Conservation (phyloP, 495 filamentous ascomycete species). For the Copromyces sp. region DNA sequence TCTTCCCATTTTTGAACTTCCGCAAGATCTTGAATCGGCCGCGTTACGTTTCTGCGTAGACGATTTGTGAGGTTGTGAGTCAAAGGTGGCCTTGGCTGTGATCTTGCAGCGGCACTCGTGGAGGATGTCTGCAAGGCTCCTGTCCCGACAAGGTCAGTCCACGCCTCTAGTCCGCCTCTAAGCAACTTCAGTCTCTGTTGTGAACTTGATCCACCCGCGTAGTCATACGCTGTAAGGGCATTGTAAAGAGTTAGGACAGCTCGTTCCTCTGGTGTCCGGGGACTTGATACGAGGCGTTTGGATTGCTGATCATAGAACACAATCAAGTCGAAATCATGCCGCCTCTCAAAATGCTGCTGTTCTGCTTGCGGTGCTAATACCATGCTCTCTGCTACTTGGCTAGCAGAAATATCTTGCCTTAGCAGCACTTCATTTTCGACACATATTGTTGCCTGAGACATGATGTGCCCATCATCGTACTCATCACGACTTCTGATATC, state of each 20-base stretch:
- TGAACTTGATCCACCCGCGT: slow-evolving; percentile 48
- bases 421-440: slow-evolving; percentile 72
- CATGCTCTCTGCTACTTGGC: slow-evolving; percentile 72
- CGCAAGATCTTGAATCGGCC: slow-evolving; percentile 23
- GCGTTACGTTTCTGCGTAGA: slow-evolving; percentile 14
- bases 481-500: slow-evolving; percentile 75
- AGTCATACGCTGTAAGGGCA: slow-evolving; percentile 74
- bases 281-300: slow-evolving; percentile 36
- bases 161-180: slow-evolving; percentile 71
- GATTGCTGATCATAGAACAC: slow-evolving; percentile 79
- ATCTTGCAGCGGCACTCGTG: slow-evolving; percentile 2
- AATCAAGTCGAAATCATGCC: slow-evolving; percentile 73
- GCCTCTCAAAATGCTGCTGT: slow-evolving; percentile 58
- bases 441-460: slow-evolving; percentile 70
- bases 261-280: slow-evolving; percentile 34
- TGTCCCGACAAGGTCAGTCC: slow-evolving; percentile 68
- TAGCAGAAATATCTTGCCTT: slow-evolving; percentile 69
- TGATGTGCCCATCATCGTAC: slow-evolving; percentile 83
- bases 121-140: slow-evolving; percentile 44
- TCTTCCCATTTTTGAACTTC: slow-evolving; percentile 33
- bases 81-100: slow-evolving; percentile 8
- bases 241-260: slow-evolving; percentile 61
- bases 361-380: slow-evolving; percentile 69
- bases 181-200: slow-evolving; percentile 61
- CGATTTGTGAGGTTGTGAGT: slow-evolving; percentile 9